Evolutionary conservation across 768 basidiomycete genomes (phyloP).

Genomic region (Suillus americanus): DNA sequence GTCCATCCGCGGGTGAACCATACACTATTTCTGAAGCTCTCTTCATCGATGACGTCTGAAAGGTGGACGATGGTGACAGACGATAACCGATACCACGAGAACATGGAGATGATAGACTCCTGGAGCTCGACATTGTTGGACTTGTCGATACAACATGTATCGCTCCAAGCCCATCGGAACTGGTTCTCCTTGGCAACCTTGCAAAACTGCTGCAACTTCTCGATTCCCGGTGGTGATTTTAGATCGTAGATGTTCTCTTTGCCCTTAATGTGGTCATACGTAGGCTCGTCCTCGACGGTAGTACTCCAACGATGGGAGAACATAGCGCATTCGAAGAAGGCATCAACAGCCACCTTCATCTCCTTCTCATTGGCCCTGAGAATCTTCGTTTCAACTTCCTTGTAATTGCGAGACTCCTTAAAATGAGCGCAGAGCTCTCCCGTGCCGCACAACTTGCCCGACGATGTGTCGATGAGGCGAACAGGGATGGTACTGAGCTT

Average conservation of each 20-base stretch:
- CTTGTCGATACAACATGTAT: constrained; percentile 26
- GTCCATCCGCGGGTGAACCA: constrained; percentile 9
- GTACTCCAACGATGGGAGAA: constrained; percentile 8
- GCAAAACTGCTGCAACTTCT: constrained; percentile 27
- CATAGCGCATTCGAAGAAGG: constrained; percentile 9
- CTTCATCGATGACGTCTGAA: constrained; percentile 3
- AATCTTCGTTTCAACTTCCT: neutral
- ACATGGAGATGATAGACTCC: constrained; percentile 27
- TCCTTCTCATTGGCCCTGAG: neutral
- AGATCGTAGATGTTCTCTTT: neutral
- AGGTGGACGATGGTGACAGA: constrained; percentile 21
- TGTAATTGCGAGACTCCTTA: neutral
- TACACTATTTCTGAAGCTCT: constrained; percentile 2
- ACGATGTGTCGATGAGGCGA: neutral
- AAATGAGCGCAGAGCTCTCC: neutral
- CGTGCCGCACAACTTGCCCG: neutral
- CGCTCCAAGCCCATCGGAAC: constrained; percentile 18
- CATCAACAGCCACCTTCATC: neutral
- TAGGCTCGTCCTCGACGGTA: neutral
- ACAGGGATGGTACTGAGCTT: neutral
- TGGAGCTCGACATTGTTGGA: constrained; percentile 23
- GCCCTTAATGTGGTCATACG: neutral
- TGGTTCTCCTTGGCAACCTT: constrained; percentile 18
- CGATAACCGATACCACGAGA: constrained; percentile 24
- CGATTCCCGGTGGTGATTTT: neutral